Evolutionary conservation across 441 rosid species (phyloP), one percentile per base, ranked within the genome.

Genomic region (Erodium moschatum): DNA sequence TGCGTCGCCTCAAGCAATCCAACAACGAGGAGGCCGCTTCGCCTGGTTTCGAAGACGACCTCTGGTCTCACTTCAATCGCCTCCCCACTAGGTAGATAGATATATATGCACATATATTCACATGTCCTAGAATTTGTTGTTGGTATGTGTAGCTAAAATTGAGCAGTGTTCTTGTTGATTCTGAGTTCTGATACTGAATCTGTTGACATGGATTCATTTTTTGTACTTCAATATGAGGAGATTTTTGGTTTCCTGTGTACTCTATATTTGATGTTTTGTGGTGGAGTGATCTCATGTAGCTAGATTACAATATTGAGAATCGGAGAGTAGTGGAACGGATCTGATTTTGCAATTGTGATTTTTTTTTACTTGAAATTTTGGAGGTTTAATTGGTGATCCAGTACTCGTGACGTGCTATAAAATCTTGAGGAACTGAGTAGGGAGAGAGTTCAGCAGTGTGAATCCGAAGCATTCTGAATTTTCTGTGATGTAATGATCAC

Each of bases 31-130:
- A 84, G 75, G 50, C 85, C 5, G 71, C 72, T 76, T 77, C 40
- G 50, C 80, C 87, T 48, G 74, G 73, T 61, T 87, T 87, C 68
- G 80, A 81, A 7, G 83, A 85, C 42, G 85, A 85, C 15, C 88
- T 87, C 48, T 87, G 87, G 92, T 40, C 79, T 69, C 92, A 87
- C 84, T 87, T 87, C 76, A 82, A 78, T 70, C 90, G 90, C 42
- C 88, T 87, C 67, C 92, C 92, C 2, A 70, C 85, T 46, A 75
- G 92, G 92, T 87, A 73, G 8, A 48, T 48, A 48, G 12, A 48
- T 13, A 12, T n/a, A 48, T 11, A 11, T 1, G 4, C 33, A 29
- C n/a, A n/a, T n/a, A n/a, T n/a, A n/a, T n/a, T n/a, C 4, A 46
- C 15, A 46, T 46, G 52, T 46, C n/a, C 16, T 13, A n/a, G 58